Conservation (phyloP, 176 grass and related monocot species). For the Zizania latifolia region DNA sequence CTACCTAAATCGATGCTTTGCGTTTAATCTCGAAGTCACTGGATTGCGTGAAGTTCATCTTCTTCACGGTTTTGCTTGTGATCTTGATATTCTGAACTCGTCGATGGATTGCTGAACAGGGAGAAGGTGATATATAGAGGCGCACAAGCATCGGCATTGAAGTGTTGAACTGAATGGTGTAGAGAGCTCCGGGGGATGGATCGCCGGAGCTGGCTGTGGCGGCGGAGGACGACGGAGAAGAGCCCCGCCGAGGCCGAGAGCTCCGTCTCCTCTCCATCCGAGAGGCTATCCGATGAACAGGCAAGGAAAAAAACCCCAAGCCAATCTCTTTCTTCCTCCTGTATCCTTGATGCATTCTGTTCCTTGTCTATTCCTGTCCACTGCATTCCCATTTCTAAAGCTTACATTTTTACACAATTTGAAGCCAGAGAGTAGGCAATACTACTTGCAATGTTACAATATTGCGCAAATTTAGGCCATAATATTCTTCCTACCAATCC, state of each 20-base stretch:
- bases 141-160: conserved; percentile 12
- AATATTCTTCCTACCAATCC: not conserved
- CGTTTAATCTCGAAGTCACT: not conserved
- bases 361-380: too few relatives aligned
- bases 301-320: conserved; percentile 18
- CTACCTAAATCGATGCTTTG: too few relatives aligned
- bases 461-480: not conserved
- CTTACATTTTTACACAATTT: not conserved
- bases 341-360: too few relatives aligned
- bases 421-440: not conserved
- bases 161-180: conserved; percentile 15
- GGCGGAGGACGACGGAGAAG: conserved; percentile 65
- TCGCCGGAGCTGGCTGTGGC: conserved; percentile 81
- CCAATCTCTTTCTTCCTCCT: not conserved
- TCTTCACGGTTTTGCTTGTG: conserved; percentile 8
- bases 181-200: conserved; percentile 44
- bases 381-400: not conserved
- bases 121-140: too few relatives aligned
- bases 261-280: conserved; percentile 55
- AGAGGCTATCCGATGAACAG: conserved; percentile 65
- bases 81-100: not conserved
- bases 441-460: not conserved
- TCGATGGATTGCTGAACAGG: not conserved
- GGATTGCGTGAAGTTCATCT: not conserved
- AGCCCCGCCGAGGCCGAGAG: conserved; percentile 55